phyloP scores from a whole-genome alignment of 495 filamentous ascomycete species.

The Elaphomyces granulatus region DNA sequence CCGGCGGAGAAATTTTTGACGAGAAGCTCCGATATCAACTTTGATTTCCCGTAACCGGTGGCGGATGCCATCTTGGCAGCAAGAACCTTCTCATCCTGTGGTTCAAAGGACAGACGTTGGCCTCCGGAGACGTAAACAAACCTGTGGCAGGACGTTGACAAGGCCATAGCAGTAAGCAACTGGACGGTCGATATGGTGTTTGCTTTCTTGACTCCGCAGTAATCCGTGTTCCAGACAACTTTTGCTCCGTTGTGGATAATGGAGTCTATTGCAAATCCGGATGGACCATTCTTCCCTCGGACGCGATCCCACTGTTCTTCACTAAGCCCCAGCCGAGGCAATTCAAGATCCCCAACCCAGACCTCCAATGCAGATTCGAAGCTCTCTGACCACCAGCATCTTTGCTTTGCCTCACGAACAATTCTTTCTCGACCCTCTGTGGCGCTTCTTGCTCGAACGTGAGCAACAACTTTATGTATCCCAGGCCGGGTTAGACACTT shows the following conservation, averaged over 20 bases:
- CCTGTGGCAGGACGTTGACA: too few relatives aligned
- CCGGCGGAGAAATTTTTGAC: conserved; percentile 4
- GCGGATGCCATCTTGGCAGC: too few relatives aligned
- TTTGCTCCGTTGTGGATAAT: conserved; percentile 23
- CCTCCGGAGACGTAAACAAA: too few relatives aligned
- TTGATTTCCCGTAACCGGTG: conserved; percentile 14
- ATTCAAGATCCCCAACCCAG: conserved; percentile 20
- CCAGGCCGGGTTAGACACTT: conserved; percentile 7
- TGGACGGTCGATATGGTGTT: too few relatives aligned
- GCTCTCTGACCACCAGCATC: conserved; percentile 15
- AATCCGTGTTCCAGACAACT: conserved; percentile 17
- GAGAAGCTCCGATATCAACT: conserved; percentile 9
- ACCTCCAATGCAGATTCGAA: conserved; percentile 9
- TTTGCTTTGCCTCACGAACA: conserved; percentile 5
- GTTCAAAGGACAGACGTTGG: too few relatives aligned
- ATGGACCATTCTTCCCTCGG: conserved; percentile 2
- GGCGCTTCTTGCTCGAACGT: conserved; percentile 10
- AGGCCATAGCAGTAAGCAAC: too few relatives aligned
- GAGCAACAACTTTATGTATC: conserved; percentile 11
- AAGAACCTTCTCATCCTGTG: too few relatives aligned
- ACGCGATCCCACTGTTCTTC: conserved; percentile 9
- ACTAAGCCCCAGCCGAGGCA: conserved; percentile 13
- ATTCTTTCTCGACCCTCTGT: conserved; percentile 12
- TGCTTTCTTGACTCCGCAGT: too few relatives aligned
- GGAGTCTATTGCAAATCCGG: conserved; percentile 9